phyloP scores from a whole-genome alignment of 2,329 filamentous ascomycete species.

The Trichoderma asperellum region DNA sequence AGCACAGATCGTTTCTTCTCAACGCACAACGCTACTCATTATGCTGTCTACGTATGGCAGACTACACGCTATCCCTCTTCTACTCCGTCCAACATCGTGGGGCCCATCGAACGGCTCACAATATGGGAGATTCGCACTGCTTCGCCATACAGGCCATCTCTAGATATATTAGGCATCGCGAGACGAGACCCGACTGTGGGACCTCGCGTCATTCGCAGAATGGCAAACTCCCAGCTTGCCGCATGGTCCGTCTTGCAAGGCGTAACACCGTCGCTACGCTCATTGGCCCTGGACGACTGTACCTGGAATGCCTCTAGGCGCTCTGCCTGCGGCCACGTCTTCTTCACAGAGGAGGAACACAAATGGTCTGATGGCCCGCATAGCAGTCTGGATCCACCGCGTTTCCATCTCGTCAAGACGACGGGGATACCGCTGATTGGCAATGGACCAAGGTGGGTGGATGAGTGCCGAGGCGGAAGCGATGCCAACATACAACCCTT shows the following conservation, averaged over 20 bases:
- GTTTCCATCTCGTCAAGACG: slow-evolving; percentile 51
- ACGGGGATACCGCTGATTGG: slow-evolving; percentile 59
- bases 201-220: slow-evolving; percentile 53
- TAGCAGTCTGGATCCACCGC: slow-evolving; percentile 45
- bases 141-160: slow-evolving; percentile 54
- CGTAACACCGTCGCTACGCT: slow-evolving; percentile 53
- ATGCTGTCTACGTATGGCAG: slow-evolving; percentile 66
- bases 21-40: slow-evolving; percentile 61
- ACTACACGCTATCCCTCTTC: slow-evolving; percentile 55
- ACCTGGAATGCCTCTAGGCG: slow-evolving; percentile 43
- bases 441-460: slow-evolving; percentile 54
- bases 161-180: slow-evolving; percentile 44
- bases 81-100: background rate
- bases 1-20: slow-evolving; percentile 66
- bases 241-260: slow-evolving; percentile 59
- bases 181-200: slow-evolving; percentile 43
- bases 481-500: slow-evolving; percentile 47
- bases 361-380: slow-evolving; percentile 54
- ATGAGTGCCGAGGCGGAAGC: slow-evolving; percentile 51
- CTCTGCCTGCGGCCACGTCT: slow-evolving; percentile 46
- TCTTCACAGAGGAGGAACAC: slow-evolving; percentile 61
- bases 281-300: slow-evolving; percentile 53
- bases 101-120: slow-evolving; percentile 52
- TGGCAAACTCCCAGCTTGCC: slow-evolving; percentile 56
- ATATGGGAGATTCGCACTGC: slow-evolving; percentile 62